phyloP scores from a whole-genome alignment of 2,329 filamentous ascomycete species.

The Ilyonectria mors-panacis region DNA sequence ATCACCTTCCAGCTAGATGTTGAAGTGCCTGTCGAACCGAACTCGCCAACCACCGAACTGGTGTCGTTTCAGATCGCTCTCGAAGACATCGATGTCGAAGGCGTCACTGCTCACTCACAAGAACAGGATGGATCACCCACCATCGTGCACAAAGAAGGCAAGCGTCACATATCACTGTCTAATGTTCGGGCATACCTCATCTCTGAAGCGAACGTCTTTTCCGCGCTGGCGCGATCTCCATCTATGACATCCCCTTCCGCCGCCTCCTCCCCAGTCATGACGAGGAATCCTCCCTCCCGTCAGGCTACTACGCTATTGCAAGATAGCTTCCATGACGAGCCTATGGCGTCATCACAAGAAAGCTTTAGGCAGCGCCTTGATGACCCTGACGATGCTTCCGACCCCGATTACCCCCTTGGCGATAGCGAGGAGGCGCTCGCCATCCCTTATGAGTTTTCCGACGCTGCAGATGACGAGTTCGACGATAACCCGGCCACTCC shows the following conservation, averaged over 20 bases:
- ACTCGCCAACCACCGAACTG: slow-evolving; percentile 63
- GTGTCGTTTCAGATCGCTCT: slow-evolving; percentile 77
- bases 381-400: slow-evolving; percentile 37
- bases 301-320: slow-evolving; percentile 50
- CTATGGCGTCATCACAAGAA: slow-evolving; percentile 44
- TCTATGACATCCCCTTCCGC: slow-evolving; percentile 62
- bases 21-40: slow-evolving; percentile 66
- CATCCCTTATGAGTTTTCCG: slow-evolving; percentile 68
- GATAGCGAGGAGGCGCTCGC: slow-evolving; percentile 71
- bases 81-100: slow-evolving; percentile 76
- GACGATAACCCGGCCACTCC: slow-evolving; percentile 65
- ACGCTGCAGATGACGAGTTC: slow-evolving; percentile 55
- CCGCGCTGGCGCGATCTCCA: slow-evolving; percentile 70
- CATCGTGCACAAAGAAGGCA: slow-evolving; percentile 71
- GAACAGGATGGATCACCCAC: slow-evolving; percentile 51
- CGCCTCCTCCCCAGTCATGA: slow-evolving; percentile 67
- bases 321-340: slow-evolving; percentile 46
- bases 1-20: slow-evolving; percentile 78
- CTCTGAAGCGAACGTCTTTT: slow-evolving; percentile 77
- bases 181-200: slow-evolving; percentile 76
- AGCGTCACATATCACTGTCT: slow-evolving; percentile 74
- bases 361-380: slow-evolving; percentile 46
- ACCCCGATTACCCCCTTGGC: slow-evolving; percentile 49
- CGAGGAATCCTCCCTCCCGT: slow-evolving; percentile 53
- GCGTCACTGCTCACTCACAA: slow-evolving; percentile 65